These are phyloP conservation scores for Panicum miliaceum DNA, from an alignment of 176 grass and related monocot species.

Conservation along the genomic window DNA sequence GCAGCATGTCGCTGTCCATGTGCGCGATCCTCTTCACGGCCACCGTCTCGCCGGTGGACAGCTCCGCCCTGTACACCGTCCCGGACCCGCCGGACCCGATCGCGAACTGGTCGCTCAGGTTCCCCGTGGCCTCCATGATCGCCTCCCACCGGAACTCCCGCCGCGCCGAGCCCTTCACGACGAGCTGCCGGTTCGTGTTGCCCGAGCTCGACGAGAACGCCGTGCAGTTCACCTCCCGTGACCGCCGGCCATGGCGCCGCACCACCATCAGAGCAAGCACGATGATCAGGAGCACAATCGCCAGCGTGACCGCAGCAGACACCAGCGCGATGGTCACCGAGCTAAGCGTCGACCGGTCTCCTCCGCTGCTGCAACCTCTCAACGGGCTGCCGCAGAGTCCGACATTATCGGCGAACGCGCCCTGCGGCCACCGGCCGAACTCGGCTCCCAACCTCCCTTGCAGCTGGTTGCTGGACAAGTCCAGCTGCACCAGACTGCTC, in stretches of 20 bases:
- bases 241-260: constrained; percentile 13
- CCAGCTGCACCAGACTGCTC: constrained; percentile 82
- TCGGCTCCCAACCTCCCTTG: constrained; percentile 57
- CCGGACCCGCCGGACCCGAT: constrained; percentile 87
- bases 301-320: constrained; percentile 70
- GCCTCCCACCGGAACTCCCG: constrained; percentile 90
- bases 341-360: constrained; percentile 36
- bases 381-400: constrained; percentile 75
- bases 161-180: constrained; percentile 66
- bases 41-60: constrained; percentile 78
- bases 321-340: constrained; percentile 68
- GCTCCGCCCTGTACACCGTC: constrained; percentile 78
- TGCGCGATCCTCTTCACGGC: constrained; percentile 79
- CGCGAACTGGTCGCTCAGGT: constrained; percentile 82
- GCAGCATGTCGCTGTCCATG: constrained; percentile 58
- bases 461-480: constrained; percentile 76
- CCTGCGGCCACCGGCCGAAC: constrained; percentile 75
- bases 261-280: constrained; percentile 30
- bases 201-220: constrained; percentile 63
- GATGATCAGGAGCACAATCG: constrained; percentile 60
- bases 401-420: constrained; percentile 57
- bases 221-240: constrained; percentile 68
- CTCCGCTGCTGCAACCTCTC: constrained; percentile 43
- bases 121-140: constrained; percentile 88
- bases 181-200: constrained; percentile 56